phyloP scores from a whole-genome alignment of 129 eudicot genomes.

The Ambrosia artemisiifolia region DNA sequence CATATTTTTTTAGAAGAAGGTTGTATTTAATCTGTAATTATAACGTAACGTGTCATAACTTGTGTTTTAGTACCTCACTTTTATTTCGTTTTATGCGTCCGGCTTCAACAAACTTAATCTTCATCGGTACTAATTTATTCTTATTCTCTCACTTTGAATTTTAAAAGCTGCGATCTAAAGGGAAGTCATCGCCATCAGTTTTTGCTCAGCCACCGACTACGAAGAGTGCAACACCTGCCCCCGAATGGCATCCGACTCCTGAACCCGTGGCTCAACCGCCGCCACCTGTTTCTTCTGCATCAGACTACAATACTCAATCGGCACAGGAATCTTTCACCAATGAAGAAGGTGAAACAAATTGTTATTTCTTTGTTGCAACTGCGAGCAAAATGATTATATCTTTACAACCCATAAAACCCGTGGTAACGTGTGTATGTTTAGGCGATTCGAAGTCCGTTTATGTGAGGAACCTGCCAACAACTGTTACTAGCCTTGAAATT shows the following conservation, averaged over 20 bases:
- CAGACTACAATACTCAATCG: constrained; percentile 33
- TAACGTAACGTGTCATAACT: not conserved
- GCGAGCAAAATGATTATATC: not conserved
- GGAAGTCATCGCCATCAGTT: constrained; percentile 48
- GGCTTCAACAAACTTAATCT: not conserved
- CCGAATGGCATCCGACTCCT: constrained; percentile 47
- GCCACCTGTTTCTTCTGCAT: constrained; percentile 33
- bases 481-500: constrained; percentile 56
- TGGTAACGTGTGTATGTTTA: constrained; percentile 15
- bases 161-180: constrained; percentile 59
- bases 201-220: constrained; percentile 38
- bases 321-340: constrained; percentile 41
- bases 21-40: not conserved
- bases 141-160: constrained; percentile 9
- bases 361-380: not conserved
- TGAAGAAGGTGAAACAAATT: constrained; percentile 47
- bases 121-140: not conserved
- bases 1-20: too few relatives aligned
- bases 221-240: constrained; percentile 44
- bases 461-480: constrained; percentile 79
- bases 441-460: constrained; percentile 77
- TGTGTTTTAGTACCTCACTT: not conserved
- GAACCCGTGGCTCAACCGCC: constrained; percentile 37
- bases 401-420: not conserved
- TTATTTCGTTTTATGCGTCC: not conserved